These are phyloP conservation scores for Trichoderma hamatum DNA, from an alignment of 2,329 filamentous ascomycete genomes.

Conservation along the genomic window DNA sequence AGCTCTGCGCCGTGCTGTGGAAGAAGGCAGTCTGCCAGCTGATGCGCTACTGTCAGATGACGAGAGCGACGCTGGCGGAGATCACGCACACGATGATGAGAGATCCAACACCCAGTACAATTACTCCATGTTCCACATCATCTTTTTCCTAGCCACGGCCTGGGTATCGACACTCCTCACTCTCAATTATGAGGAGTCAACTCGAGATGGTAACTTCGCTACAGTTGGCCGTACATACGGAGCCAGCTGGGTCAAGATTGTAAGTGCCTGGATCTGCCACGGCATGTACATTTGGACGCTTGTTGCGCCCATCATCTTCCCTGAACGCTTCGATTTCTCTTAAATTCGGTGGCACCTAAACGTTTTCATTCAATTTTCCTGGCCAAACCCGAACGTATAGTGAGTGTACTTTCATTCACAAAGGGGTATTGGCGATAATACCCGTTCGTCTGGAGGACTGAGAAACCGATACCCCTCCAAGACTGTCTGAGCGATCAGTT, in stretches of 20 bases:
- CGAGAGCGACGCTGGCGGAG: conserved; percentile 65
- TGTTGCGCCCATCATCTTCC: conserved; percentile 80
- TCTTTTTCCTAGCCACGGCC: conserved; percentile 93
- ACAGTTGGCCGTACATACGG: conserved; percentile 94
- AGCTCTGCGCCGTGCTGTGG: conserved; percentile 86
- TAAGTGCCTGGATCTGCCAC: conserved; percentile 97
- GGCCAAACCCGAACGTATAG: no score
- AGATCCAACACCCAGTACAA: conserved; percentile 89
- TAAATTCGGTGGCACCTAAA: conserved; percentile 19
- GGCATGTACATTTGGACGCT: conserved; percentile 92
- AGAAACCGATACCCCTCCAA: neutral
- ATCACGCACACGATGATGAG: conserved; percentile 81
- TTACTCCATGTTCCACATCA: conserved; percentile 93
- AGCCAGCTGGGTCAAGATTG: conserved; percentile 99
- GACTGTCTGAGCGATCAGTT: neutral
- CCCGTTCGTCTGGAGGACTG: neutral
- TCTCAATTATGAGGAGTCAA: conserved; percentile 70
- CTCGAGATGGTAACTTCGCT: conserved; percentile 73
- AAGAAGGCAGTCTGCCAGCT: conserved; percentile 88
- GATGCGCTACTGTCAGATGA: conserved; percentile 80
- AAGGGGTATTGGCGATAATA: neutral
- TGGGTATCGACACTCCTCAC: conserved; percentile 91
- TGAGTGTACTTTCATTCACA: neutral
- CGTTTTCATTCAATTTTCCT: neutral
- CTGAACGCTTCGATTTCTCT: conserved; percentile 77